phyloP scores from a whole-genome alignment of 805 yeast species.

The Candida palmyrensis region DNA sequence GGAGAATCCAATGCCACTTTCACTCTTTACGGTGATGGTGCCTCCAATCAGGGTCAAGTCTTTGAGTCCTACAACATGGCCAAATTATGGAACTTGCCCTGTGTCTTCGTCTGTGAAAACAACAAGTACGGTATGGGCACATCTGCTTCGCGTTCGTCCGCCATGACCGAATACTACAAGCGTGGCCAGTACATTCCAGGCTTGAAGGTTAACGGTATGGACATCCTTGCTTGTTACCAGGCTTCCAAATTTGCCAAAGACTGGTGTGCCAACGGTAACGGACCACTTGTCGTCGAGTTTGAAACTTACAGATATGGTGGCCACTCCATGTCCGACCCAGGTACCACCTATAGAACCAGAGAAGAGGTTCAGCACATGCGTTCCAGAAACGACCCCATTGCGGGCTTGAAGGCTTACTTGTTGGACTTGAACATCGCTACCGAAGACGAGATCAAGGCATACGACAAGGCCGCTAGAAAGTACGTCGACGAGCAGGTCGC shows the following conservation, averaged over 20 bases:
- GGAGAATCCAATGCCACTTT: conserved; percentile 76
- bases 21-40: conserved; percentile 97
- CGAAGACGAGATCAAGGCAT: conserved; percentile 90
- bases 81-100: conserved; percentile 95
- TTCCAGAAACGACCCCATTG: conserved; percentile 96
- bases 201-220: conserved; percentile 98
- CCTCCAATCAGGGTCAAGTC: conserved; percentile 98
- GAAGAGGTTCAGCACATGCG: conserved; percentile 99
- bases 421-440: conserved; percentile 81
- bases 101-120: conserved; percentile 94
- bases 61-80: conserved; percentile 99
- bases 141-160: conserved; percentile 93
- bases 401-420: conserved; percentile 86
- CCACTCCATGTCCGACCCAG: conserved; percentile 99
- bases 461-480: conserved; percentile 94
- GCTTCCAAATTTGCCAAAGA: conserved; percentile 97
- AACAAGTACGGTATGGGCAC: conserved; percentile 99
- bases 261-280: conserved; percentile 90
- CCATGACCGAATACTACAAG: conserved; percentile 93
- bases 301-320: conserved; percentile 99
- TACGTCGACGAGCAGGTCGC: conserved; percentile 93
- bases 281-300: conserved; percentile 93
- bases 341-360: conserved; percentile 99
- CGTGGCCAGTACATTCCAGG: conserved; percentile 99
- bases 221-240: conserved; percentile 88